phyloP scores from a whole-genome alignment of 768 basidiomycete genomes.

The Termitomyces sp. region DNA sequence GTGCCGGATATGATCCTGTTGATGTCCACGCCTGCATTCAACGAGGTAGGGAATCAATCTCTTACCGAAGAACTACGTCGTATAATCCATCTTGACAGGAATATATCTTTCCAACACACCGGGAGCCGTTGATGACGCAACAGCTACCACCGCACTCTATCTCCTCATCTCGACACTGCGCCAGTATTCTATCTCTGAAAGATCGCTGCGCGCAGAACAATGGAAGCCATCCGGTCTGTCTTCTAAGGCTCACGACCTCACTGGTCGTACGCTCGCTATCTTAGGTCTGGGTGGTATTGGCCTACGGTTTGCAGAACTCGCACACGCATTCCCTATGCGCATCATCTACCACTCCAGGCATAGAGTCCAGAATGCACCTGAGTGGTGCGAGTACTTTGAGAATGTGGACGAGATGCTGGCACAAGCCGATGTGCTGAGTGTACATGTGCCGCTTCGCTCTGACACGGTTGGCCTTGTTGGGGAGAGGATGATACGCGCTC shows the following conservation, averaged over 20 bases:
- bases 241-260: conserved; percentile 53
- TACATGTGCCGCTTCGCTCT: conserved; percentile 75
- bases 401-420: conserved; percentile 59
- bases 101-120: conserved; percentile 87
- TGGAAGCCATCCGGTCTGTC: conserved; percentile 58
- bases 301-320: conserved; percentile 61
- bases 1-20: conserved; percentile 89
- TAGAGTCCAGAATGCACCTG: conserved; percentile 52
- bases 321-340: conserved; percentile 83
- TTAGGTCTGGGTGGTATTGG: conserved; percentile 80
- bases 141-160: conserved; percentile 84
- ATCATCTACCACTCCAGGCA: conserved; percentile 75
- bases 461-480: conserved; percentile 74
- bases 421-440: conserved; percentile 76
- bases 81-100: conserved; percentile 31
- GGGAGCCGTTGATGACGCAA: conserved; percentile 85
- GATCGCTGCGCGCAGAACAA: conserved; percentile 45
- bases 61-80: not conserved
- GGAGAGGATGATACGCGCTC: conserved; percentile 66
- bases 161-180: conserved; percentile 75
- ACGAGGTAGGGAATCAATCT: conserved; percentile 40
- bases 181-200: conserved; percentile 65
- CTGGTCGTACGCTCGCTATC: conserved; percentile 65
- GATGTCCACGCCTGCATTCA: conserved; percentile 71
- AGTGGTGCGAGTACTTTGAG: conserved; percentile 72